These are phyloP conservation scores for Cucumis variabilis DNA, from an alignment of 331 rosid species.

Conservation along the genomic window DNA sequence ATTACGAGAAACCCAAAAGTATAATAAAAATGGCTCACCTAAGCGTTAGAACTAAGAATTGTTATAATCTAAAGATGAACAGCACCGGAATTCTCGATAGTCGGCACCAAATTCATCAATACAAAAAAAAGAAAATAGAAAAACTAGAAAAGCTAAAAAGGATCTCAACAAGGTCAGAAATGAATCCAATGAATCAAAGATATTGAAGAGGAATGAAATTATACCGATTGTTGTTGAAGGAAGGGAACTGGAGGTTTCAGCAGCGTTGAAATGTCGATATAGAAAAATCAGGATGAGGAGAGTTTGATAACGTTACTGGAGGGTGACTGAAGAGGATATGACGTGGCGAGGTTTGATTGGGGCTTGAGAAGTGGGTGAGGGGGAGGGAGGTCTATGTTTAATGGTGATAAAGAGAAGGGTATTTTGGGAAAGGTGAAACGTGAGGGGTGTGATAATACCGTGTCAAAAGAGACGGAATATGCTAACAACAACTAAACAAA, in stretches of 20 bases:
- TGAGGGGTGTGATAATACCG: neutral
- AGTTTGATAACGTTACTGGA: neutral
- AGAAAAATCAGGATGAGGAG: neutral
- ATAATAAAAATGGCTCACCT: neutral
- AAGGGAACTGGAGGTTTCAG: neutral
- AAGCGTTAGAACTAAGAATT: neutral
- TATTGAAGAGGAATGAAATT: no score
- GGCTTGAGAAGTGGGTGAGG: neutral
- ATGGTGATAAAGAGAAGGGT: neutral
- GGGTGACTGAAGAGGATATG: neutral
- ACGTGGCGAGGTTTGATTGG: neutral
- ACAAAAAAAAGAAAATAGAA: neutral
- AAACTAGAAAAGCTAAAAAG: neutral
- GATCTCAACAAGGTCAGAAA: neutral
- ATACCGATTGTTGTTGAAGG: neutral
- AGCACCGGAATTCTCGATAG: neutral
- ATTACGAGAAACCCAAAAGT: neutral
- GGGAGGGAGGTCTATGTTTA: neutral
- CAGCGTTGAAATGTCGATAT: neutral
- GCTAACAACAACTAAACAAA: neutral
- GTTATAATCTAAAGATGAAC: neutral
- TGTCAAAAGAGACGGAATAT: constrained; percentile 4
- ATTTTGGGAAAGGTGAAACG: constrained; percentile 21
- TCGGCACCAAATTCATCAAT: neutral
- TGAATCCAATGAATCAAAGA: neutral